Percentiles rank a stretch among this genome's conserved stretches.
These are phyloP conservation scores for Zygotorulaspora chibaensis DNA, from an alignment of 805 yeast genomes.

Conservation along the genomic window DNA sequence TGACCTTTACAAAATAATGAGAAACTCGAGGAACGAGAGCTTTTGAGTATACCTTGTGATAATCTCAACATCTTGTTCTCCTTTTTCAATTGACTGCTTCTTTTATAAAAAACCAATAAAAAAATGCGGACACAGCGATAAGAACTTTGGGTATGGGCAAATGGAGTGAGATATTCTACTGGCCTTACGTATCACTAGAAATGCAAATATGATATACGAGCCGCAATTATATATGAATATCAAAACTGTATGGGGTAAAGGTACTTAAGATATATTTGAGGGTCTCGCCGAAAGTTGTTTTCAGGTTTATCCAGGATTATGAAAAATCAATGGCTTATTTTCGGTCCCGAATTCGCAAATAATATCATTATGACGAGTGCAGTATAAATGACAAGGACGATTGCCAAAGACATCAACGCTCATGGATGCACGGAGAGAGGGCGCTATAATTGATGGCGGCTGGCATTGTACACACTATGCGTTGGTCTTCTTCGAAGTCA, in stretches of 20 bases:
- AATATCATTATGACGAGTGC: not conserved
- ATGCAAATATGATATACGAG: too few species aligned
- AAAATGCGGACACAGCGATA: not conserved
- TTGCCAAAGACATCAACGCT: too few species aligned
- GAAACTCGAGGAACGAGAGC: slow-evolving; percentile 3
- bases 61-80: slow-evolving; percentile 9
- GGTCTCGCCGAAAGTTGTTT: too few species aligned
- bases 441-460: too few species aligned
- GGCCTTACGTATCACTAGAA: not conserved
- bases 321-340: not conserved
- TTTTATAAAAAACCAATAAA: not conserved
- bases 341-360: slow-evolving; percentile 1
- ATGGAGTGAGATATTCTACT: not conserved
- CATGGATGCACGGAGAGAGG: too few species aligned
- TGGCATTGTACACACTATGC: not conserved
- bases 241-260: too few species aligned
- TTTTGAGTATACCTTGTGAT: slow-evolving; percentile 5
- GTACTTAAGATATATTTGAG: too few species aligned
- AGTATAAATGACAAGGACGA: too few species aligned
- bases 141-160: not conserved
- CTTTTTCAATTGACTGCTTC: not conserved
- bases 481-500: slow-evolving; percentile 7
- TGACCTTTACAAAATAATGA: not conserved
- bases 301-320: too few species aligned
- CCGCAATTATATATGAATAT: too few species aligned